Base-by-base conservation (phyloP, 495 filamentous ascomycete genomes). In the Talaromyces nanjingensis region DNA sequence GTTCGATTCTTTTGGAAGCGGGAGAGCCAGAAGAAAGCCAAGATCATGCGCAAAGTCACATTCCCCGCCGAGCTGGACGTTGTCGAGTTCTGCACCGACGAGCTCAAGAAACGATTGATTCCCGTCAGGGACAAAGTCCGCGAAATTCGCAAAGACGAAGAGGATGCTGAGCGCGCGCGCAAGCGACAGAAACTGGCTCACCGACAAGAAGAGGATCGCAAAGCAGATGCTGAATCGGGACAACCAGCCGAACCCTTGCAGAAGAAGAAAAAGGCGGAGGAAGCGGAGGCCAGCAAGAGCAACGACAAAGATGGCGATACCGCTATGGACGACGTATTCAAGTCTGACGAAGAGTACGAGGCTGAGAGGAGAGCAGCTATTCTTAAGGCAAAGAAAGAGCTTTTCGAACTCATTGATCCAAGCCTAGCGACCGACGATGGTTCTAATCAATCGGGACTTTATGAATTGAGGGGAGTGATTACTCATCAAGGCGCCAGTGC, bases 31-130 rank as follows among this genome's bases (percentile, higher is more conserved):
- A 98, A 98, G 83, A 98, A 98, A 79, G 91, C 93, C 62, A 98
- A 98, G 84, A 98, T 98, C 70, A 92, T 98, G 92, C 89, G 92
- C 68, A 98, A 97, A 75, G 94, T 98, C 53, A 92, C 91, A 0
- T 98, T 98, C 74, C 93, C 93, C 18, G 85, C 87, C 55, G 96
- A 98, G 74, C 79, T 98, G 25, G 94, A 98, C 72, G 87, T 88
- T 4, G 89, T 96, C 9, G 94, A 98, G 69, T 98, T 93, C 76
- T 98, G 94, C 72, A 92, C 93, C 59, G 93, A 97, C 45, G 87
- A 94, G 61, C 81, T 98, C 55, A 85, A 84, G 72, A 87, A 90
- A 68, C 84, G 88, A 66, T 84, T 98, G 47, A 80, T 97, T 59
- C 94, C 94, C 3, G 87, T 98, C 34, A 84, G 94, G 54, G 96